These are phyloP conservation scores for Calophaca sinica DNA, from an alignment of 306 rosid genomes.

Conservation along the genomic window DNA sequence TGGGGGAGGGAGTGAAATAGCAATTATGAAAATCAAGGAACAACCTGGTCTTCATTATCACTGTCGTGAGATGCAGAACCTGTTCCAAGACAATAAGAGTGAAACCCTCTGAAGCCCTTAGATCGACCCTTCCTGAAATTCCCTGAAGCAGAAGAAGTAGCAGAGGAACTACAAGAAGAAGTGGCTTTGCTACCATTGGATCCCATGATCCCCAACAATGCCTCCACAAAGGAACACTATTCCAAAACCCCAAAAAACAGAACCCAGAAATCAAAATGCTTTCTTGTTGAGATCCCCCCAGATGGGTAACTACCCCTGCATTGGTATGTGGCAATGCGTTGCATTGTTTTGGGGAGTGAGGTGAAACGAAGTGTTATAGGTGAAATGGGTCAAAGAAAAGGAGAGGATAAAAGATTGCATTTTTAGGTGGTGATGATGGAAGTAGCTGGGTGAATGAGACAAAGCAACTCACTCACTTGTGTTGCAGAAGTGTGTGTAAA, in stretches of 20 bases:
- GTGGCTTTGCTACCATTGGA: slow-evolving; percentile 74
- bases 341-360: neutral
- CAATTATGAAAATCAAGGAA: neutral
- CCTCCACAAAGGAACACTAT: too few species aligned
- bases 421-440: slow-evolving; percentile 44
- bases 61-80: slow-evolving; percentile 68
- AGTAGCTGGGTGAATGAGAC: slow-evolving; percentile 50
- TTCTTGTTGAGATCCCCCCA: slow-evolving; percentile 38
- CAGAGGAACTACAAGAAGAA: slow-evolving; percentile 30
- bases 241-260: slow-evolving; percentile 1
- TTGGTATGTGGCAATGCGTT: neutral
- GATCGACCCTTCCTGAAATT: slow-evolving; percentile 47
- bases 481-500: too few species aligned
- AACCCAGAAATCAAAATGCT: slow-evolving; percentile 47
- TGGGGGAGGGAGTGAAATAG: too few species aligned
- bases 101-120: slow-evolving; percentile 54
- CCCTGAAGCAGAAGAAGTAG: too few species aligned
- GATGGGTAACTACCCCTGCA: too few species aligned
- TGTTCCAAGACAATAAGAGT: slow-evolving; percentile 71
- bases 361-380: slow-evolving; percentile 26
- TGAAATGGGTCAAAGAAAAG: slow-evolving; percentile 40
- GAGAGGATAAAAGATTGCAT: slow-evolving; percentile 39
- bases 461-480: slow-evolving; percentile 38
- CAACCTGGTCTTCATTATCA: slow-evolving; percentile 63
- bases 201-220: slow-evolving; percentile 72